These are phyloP conservation scores for Globisporangium rhizosaccharum DNA, from an alignment of 352 stramenopile species.

Conservation along the genomic window DNA sequence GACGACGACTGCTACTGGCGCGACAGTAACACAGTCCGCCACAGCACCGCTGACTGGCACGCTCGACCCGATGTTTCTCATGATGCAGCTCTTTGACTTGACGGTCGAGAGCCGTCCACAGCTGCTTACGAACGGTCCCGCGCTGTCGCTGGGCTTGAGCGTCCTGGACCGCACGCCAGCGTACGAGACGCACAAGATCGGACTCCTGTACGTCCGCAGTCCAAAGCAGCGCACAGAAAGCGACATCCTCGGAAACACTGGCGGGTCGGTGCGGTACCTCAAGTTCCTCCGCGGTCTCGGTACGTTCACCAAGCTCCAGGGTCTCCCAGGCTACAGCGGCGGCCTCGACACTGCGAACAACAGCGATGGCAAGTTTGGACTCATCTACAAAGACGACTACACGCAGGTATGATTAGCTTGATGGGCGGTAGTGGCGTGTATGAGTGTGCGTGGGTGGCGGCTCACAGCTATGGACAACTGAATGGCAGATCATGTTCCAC, in stretches of 20 bases:
- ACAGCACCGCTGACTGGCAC: constrained; percentile 1
- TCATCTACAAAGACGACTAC: constrained; percentile 66
- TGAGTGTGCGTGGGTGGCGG: too few species aligned
- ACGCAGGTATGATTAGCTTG: constrained; percentile 38
- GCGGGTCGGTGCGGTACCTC: constrained; percentile 71
- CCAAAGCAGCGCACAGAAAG: constrained; percentile 51
- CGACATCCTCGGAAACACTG: constrained; percentile 67
- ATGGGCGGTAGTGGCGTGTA: not conserved
- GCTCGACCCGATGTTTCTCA: constrained; percentile 66
- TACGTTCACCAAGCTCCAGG: constrained; percentile 59
- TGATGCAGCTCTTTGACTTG: constrained; percentile 82
- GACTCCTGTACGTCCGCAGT: constrained; percentile 64
- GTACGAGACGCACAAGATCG: constrained; percentile 87
- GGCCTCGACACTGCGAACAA: constrained; percentile 66
- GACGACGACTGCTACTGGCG: not conserved
- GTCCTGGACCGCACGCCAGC: constrained; percentile 78
- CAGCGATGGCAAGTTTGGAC: constrained; percentile 69
- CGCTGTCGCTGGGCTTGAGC: constrained; percentile 54
- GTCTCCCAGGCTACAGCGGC: constrained; percentile 60
- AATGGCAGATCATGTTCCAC: constrained; percentile 75
- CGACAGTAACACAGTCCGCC: not conserved
- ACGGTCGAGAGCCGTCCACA: constrained; percentile 47
- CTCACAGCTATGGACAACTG: not conserved
- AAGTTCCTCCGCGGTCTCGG: constrained; percentile 68
- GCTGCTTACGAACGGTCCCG: constrained; percentile 45